Evolutionary conservation across 2,329 filamentous ascomycete genomes (phyloP), one percentile per base, ranked within the genome.

Genomic region (Claviceps citrina): DNA sequence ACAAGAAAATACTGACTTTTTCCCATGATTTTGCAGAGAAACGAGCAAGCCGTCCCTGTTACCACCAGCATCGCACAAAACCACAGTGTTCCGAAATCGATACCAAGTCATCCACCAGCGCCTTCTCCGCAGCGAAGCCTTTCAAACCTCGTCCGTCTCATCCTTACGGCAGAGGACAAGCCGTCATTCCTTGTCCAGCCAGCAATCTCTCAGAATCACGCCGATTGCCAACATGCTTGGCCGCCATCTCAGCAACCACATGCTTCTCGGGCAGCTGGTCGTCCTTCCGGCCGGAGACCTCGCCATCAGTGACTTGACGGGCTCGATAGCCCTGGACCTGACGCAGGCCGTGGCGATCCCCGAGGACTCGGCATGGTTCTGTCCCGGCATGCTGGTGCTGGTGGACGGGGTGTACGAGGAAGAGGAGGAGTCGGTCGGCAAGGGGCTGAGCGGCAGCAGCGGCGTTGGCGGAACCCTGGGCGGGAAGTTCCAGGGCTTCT

Each of bases 341-440:
- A 73, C 77, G 16, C 81, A 89, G 52, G 84, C 89, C 0, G 76
- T 78, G 18, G 76, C 82, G 12, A 80, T 95, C 41, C 87, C 87
- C 0, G 78, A 85, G 44, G 79, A 89, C 53, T 85, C 84, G 19
- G 81, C 84, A 4, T 98, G 86, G 81, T 95, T 95, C 54, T 78
- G 81, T 5, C 87, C 91, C 0, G 93, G 93, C 3, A 96, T 96
- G 86, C 83, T 98, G 36, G 83, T 96, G 3, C 70, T 98, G 0
- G 76, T 95, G 0, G 91, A 98, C 52, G 91, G 91, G 6, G 78
- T 89, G n/a, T 98, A 98, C 54, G 86, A 94, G 56, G 91, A 96
- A 57, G 86, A 94, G 50, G 84, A 86, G 45, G 73, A 78, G 46
- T 78, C 75, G 16, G 63, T 69, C 2, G 78, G 79, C 13, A 78